Evolutionary conservation across 768 basidiomycete genomes (phyloP).

Genomic region (Phylloporus rhodoxanthus): DNA sequence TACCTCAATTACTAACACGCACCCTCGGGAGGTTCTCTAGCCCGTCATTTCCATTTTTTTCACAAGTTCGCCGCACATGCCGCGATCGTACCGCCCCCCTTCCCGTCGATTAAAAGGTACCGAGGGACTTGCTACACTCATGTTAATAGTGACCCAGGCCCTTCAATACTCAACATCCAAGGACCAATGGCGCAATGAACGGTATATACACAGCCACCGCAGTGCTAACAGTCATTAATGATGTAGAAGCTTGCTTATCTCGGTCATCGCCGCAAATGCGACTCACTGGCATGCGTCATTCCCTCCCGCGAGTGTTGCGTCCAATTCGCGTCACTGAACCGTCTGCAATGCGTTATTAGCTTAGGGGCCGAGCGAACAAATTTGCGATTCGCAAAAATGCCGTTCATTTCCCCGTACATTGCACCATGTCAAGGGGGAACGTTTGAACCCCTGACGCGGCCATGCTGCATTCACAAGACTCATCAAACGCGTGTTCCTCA

Average conservation of each 20-base stretch:
- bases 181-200: slow-evolving; percentile 6
- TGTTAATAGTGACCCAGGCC: background rate
- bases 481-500: slow-evolving; percentile 18
- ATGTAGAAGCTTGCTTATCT: slow-evolving; percentile 17
- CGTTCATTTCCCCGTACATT: slow-evolving; percentile 19
- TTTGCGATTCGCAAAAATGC: slow-evolving; percentile 20
- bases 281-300: background rate
- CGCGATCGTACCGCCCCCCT: slow-evolving; percentile 13
- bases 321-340: background rate
- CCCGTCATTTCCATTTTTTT: slow-evolving; percentile 15
- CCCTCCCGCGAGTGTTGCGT: slow-evolving; percentile 21
- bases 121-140: slow-evolving; percentile 7
- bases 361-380: slow-evolving; percentile 9
- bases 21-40: too few species aligned
- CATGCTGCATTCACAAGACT: slow-evolving; percentile 19
- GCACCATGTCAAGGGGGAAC: slow-evolving; percentile 14
- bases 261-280: slow-evolving; percentile 12
- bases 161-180: slow-evolving; percentile 5
- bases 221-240: slow-evolving; percentile 2
- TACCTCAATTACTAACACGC: slow-evolving; percentile 4
- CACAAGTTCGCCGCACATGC: slow-evolving; percentile 13
- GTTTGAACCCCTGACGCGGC: slow-evolving; percentile 20
- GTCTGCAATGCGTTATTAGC: background rate
- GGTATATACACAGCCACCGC: slow-evolving; percentile 11
- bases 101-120: slow-evolving; percentile 12